A percentile compares a stretch with the other conserved stretches of the same genome.
phyloP scores from a whole-genome alignment of 2,329 filamentous ascomycete genomes.

The Penicillium thymicola region DNA sequence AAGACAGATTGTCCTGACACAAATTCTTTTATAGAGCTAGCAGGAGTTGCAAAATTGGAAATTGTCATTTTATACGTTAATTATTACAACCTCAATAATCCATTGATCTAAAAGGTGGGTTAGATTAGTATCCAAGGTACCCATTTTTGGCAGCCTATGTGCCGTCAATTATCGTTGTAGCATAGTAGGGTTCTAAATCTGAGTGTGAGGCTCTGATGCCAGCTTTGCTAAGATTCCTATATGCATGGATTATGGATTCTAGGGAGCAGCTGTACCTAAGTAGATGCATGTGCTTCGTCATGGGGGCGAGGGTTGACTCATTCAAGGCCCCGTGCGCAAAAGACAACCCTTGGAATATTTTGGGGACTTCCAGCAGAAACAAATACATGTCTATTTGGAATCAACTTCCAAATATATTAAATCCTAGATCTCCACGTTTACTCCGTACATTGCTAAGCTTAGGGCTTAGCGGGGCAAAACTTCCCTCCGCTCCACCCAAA shows the following conservation, averaged over 20 bases:
- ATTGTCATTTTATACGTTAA: no score
- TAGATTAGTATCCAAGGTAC: no score
- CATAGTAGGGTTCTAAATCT: neutral
- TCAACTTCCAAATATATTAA: neutral
- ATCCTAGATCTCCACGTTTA: constrained; percentile 1
- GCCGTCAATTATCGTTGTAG: no score
- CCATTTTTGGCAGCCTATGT: no score
- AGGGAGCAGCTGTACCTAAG: neutral
- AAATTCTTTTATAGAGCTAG: no score
- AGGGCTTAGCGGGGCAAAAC: constrained; percentile 25
- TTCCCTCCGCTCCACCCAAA: constrained; percentile 25
- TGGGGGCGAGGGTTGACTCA: constrained; percentile 7
- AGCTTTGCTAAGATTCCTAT: neutral
- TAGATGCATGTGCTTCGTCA: neutral
- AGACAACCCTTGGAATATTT: neutral
- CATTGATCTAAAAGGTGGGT: no score
- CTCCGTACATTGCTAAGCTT: constrained; percentile 11
- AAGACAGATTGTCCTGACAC: no score
- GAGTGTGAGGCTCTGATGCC: neutral
- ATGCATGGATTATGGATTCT: neutral
- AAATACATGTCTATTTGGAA: neutral
- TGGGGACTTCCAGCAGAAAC: neutral
- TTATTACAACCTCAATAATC: no score
- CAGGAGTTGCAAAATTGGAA: no score
- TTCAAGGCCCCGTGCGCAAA: neutral